phyloP scores from a whole-genome alignment of 2,329 filamentous ascomycete genomes.

The Chrysoporthe austroafricana region DNA sequence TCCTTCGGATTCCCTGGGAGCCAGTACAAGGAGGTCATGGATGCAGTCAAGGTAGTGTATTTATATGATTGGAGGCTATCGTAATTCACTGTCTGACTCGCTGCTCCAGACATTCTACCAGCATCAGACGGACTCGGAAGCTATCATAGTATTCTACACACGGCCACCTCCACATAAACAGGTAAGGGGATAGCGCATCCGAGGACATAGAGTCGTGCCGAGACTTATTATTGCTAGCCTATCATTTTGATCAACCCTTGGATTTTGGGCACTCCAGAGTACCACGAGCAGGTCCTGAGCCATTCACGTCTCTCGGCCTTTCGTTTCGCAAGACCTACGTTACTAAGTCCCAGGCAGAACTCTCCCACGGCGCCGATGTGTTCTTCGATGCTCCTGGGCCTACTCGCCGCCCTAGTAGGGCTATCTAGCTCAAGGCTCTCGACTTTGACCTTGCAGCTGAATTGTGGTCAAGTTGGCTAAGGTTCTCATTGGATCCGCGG shows the following conservation, averaged over 20 bases:
- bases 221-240: not conserved
- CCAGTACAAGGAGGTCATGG: slow-evolving; percentile 4
- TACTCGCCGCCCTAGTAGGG: not conserved
- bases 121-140: slow-evolving; percentile 11
- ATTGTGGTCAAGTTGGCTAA: not conserved
- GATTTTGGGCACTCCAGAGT: slow-evolving; percentile 9
- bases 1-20: not conserved
- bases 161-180: slow-evolving; percentile 7
- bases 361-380: slow-evolving; percentile 6
- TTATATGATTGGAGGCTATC: not conserved
- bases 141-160: not conserved
- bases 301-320: slow-evolving; percentile 5
- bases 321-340: slow-evolving; percentile 3
- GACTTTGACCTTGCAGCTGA: slow-evolving; percentile 3
- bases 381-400: slow-evolving; percentile 4
- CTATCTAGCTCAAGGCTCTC: not conserved
- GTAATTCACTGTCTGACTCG: not conserved
- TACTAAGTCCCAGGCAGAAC: not conserved
- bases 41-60: not conserved
- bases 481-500: not conserved
- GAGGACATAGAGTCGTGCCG: no score
- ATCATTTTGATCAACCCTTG: slow-evolving; percentile 9
- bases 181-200: not conserved
- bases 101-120: not conserved
- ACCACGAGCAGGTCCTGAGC: slow-evolving; percentile 10